Base-by-base conservation (phyloP, 495 filamentous ascomycete genomes). In the Tuber aestivum region DNA sequence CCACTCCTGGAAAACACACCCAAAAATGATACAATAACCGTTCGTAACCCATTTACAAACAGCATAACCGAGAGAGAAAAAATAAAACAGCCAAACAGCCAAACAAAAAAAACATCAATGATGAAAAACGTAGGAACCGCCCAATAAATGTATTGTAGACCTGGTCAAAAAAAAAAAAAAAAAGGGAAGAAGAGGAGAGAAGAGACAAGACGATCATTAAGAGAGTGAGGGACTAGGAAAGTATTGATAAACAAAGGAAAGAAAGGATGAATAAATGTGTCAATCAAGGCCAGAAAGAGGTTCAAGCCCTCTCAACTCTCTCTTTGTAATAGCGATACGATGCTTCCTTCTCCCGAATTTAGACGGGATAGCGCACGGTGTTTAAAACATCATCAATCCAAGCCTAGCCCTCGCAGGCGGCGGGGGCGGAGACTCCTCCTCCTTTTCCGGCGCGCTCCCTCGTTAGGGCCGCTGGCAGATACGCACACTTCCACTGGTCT, bases 41-140 rank as follows among this genome's bases (percentile, higher is more conserved):
- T 35, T 35, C 56, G 56, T 65, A 65, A 65, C 20, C 56, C 56
- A 5, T 65, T 18, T 65, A 65, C 56, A 65, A 41, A 73, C 40
- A 72, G 37, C 27, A 75, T 41, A 56, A 77, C 48, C 45, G 41
- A 61, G 32, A 27, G 44, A 45, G 48, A 38, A 6, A 69, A 68
- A 23, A 35, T 7, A 48, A 27, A 21, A 50, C 32, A 38, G 32
- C 10, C n/a, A n/a, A 32, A 65, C 27, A 35, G n/a, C 23, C 23
- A 72, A 41, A 32, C 40, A 45, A n/a, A 70, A 42, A n/a, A 3
- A 45, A 44, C 16, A 7, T 10, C 3, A 61, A 27, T 72, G 40
- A 32, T 14, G 32, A 61, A 50, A 75, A 42, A 10, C 61, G 56
- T 27, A 7, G 56, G 56, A 65, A 65, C 56, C 32, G 61, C 27